These are phyloP conservation scores for Chlorella sorokiniana DNA, from an alignment of 139 green algal genomes.

Conservation along the genomic window DNA sequence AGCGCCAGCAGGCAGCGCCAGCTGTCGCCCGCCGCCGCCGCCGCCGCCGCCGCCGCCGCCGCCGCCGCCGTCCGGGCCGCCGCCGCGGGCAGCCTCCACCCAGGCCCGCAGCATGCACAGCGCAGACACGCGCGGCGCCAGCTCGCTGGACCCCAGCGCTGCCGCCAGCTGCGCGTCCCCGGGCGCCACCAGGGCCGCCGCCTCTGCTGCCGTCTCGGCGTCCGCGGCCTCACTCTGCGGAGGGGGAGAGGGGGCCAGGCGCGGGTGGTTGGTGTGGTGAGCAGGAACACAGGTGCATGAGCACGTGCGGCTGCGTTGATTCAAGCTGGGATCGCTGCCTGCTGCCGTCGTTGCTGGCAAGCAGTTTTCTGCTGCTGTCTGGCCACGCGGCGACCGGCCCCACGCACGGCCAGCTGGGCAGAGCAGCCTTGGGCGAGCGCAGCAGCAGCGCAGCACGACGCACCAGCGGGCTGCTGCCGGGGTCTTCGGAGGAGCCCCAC, in stretches of 20 bases:
- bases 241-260: background rate
- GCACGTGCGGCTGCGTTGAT: background rate
- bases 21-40: constrained; percentile 19
- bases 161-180: constrained; percentile 28
- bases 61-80: background rate
- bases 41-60: background rate
- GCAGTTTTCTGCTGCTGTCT: too few relatives aligned
- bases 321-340: background rate
- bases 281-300: background rate
- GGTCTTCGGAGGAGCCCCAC: constrained; percentile 46
- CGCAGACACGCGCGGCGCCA: constrained; percentile 54
- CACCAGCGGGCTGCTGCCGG: constrained; percentile 7
- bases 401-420: too few relatives aligned
- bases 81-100: constrained; percentile 11
- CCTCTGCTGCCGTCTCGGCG: background rate
- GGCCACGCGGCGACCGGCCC: too few relatives aligned
- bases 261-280: too few relatives aligned
- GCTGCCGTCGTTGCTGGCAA: too few relatives aligned
- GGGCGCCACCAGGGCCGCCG: constrained; percentile 39
- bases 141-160: constrained; percentile 19
- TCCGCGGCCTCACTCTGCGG: constrained; percentile 25
- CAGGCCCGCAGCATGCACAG: constrained; percentile 48
- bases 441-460: background rate
- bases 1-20: constrained; percentile 50
- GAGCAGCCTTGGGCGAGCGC: background rate